These are phyloP conservation scores for Cladobotryum mycophilum DNA, from an alignment of 2,329 filamentous ascomycete species.

Conservation along the genomic window DNA sequence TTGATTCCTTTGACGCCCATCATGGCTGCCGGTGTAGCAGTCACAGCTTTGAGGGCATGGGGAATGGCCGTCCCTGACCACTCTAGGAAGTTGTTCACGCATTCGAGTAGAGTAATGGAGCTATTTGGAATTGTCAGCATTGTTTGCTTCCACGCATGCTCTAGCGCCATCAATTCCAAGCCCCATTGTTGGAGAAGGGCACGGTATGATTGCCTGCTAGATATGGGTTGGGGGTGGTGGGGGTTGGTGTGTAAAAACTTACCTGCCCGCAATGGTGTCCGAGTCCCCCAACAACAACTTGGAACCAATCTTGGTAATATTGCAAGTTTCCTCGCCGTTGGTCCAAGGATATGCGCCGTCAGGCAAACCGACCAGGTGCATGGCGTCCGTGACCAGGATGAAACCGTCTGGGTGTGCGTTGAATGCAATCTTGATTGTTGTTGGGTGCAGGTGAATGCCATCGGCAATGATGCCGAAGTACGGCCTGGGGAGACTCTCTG, in stretches of 20 bases:
- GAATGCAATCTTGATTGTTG: slow-evolving; percentile 82
- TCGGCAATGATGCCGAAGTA: slow-evolving; percentile 89
- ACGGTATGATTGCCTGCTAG: no score
- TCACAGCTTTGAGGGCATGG: slow-evolving; percentile 65
- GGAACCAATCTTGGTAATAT: slow-evolving; percentile 63
- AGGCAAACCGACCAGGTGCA: slow-evolving; percentile 77
- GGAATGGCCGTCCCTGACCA: slow-evolving; percentile 66
- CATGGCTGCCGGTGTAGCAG: slow-evolving; percentile 71
- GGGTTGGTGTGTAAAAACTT: slow-evolving; percentile 25
- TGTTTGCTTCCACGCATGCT: not conserved
- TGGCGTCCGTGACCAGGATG: slow-evolving; percentile 87
- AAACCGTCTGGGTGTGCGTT: slow-evolving; percentile 79
- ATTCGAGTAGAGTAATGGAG: slow-evolving; percentile 70
- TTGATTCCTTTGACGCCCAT: slow-evolving; percentile 61
- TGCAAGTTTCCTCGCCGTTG: slow-evolving; percentile 56
- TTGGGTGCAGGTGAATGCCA: slow-evolving; percentile 83
- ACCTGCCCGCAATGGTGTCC: slow-evolving; percentile 71
- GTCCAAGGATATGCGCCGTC: slow-evolving; percentile 85
- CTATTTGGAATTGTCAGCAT: slow-evolving; percentile 29
- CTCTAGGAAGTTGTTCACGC: slow-evolving; percentile 72
- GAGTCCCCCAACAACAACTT: slow-evolving; percentile 72
- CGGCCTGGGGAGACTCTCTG: slow-evolving; percentile 53
- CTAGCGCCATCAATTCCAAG: not conserved
- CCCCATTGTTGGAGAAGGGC: no score
- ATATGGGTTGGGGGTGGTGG: no score